Evolutionary conservation across 495 filamentous ascomycete species (phyloP).

Genomic region (Friedmanniomyces simplex): DNA sequence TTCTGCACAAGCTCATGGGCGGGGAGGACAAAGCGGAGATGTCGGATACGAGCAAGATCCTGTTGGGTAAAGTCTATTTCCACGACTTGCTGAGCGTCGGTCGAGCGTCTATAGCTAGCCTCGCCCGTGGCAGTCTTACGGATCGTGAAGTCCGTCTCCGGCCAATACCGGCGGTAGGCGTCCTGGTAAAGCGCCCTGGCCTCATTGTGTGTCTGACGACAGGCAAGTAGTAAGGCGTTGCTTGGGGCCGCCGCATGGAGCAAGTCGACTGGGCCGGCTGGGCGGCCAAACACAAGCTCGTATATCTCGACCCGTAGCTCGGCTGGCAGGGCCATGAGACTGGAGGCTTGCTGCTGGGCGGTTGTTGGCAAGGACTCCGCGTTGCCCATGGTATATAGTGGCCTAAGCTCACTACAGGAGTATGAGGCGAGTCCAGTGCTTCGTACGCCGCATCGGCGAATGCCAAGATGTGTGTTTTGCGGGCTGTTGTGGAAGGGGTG

Average conservation of each 20-base stretch:
- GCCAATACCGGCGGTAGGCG: neutral
- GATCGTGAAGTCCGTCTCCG: neutral
- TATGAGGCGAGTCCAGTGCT: too few species aligned
- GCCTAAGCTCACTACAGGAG: too few species aligned
- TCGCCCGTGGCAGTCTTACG: neutral
- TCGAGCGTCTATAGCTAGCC: neutral
- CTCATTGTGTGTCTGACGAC: neutral
- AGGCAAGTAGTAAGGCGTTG: neutral
- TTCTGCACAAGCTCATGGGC: neutral
- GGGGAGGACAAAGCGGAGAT: neutral
- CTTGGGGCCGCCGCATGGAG: neutral
- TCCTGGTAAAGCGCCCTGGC: neutral
- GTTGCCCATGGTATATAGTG: neutral
- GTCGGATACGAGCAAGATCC: neutral
- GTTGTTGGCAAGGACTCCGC: neutral
- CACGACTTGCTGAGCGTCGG: neutral
- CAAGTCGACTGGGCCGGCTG: neutral
- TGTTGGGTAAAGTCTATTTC: neutral
- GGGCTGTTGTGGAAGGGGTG: too few species aligned
- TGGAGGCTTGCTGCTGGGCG: neutral
- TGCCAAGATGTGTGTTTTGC: too few species aligned
- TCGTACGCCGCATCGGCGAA: too few species aligned
- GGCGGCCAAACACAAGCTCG: neutral
- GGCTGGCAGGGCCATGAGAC: neutral
- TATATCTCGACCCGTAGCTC: neutral